A percentile compares a stretch with the other conserved stretches of the same genome.
These are phyloP conservation scores for Eucalyptus grandis DNA, from an alignment of 345 rosid genomes.

Conservation along the genomic window DNA sequence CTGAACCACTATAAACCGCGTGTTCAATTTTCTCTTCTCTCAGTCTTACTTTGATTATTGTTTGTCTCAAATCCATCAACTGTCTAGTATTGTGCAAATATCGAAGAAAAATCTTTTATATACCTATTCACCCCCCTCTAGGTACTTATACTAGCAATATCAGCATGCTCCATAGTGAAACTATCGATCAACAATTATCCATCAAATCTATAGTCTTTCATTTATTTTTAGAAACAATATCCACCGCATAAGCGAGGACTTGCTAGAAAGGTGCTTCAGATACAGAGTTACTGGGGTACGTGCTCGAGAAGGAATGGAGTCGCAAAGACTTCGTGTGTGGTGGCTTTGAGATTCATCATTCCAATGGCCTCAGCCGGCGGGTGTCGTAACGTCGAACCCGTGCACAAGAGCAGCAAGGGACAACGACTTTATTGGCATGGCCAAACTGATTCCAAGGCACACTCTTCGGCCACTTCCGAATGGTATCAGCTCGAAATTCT, in stretches of 20 bases:
- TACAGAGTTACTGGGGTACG: no score
- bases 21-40: no score
- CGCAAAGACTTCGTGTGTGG: constrained; percentile 1
- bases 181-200: neutral
- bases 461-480: constrained; percentile 16
- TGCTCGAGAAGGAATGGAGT: neutral
- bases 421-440: constrained; percentile 7
- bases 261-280: neutral
- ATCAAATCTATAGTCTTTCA: neutral
- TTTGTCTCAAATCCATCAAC: no score
- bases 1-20: no score
- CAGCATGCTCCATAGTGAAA: neutral
- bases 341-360: neutral
- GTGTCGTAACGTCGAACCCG: neutral
- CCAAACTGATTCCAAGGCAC: constrained; percentile 19
- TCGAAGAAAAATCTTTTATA: no score
- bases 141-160: no score
- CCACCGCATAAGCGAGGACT: neutral
- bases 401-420: neutral
- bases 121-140: no score
- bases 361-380: neutral
- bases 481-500: constrained; percentile 11
- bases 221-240: neutral
- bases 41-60: no score
- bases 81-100: no score